Evolutionary conservation across 2,329 filamentous ascomycete species (phyloP), one percentile per base, ranked within the genome.

Genomic region (Pleurostoma richardsiae): DNA sequence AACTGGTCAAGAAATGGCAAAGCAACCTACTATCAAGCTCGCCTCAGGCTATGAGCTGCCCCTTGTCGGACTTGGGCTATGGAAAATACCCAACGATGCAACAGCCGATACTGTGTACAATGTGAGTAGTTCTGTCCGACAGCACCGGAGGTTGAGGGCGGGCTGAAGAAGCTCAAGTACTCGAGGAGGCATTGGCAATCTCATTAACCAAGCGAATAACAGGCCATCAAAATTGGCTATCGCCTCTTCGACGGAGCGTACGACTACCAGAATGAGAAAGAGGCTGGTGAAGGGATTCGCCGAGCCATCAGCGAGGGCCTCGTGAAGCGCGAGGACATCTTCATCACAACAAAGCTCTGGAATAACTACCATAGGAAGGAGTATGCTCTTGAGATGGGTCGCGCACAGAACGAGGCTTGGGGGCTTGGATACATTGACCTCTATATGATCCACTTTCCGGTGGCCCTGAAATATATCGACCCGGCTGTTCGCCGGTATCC

Each of bases 331-430:
- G 69, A 79, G 40, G 73, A 86, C 47, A 67, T 87, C 51, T 87
- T 86, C 64, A 71, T 87, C 54, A 83, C 79, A 2, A 82, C 80
- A 8, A 87, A 86, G 62, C 67, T 86, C 33, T 85, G 81, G 81
- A 84, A 19, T 19, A 82, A 80, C 62, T 73, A 67, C 56, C 80
- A 84, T 58, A 72, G 77, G 52, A 76, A 75, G 1, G 74, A 83
- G 56, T 79, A 83, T 56, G 85, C 87, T 11, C 69, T 77, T 49
- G 67, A 75, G 52, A 83, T 82, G 51, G 75, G 82, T 41, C 72
- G 77, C 52, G 73, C 78, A 38, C 82, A 82, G 39, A 69, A 86
- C 44, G 74, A 82, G 59, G 75, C 82, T 57, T 74, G 86, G 56
- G 76, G 73, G 8, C 68, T 83, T 38, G 82, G 83, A 49, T 87